A percentile compares a stretch with the other conserved stretches of the same genome.
phyloP scores from a whole-genome alignment of 805 yeast species.

The Candida tammaniensis region DNA sequence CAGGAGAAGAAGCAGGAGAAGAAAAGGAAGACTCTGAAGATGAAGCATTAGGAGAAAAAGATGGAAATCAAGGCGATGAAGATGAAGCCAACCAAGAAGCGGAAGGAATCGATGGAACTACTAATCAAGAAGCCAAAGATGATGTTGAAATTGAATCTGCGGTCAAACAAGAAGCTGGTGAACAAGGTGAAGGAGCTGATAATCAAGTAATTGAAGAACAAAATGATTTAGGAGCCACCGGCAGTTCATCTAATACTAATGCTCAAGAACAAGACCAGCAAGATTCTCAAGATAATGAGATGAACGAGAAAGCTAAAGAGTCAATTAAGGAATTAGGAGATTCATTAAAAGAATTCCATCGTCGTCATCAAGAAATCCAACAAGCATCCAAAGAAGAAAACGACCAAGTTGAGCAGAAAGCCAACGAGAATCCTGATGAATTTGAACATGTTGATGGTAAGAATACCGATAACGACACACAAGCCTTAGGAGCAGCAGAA shows the following conservation, averaged over 20 bases:
- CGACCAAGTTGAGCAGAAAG: constrained; percentile 49
- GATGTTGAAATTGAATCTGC: constrained; percentile 57
- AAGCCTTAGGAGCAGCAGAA: constrained; percentile 88
- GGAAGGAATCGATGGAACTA: constrained; percentile 57
- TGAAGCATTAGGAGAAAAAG: constrained; percentile 29
- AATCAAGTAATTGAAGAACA: constrained; percentile 54
- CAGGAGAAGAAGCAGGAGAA: constrained; percentile 22
- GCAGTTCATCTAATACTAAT: constrained; percentile 43
- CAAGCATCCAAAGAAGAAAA: constrained; percentile 55
- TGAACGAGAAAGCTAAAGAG: constrained; percentile 68
- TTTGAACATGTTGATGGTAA: constrained; percentile 82
- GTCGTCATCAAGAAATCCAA: constrained; percentile 82
- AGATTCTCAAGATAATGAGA: constrained; percentile 44
- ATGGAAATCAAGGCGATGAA: constrained; percentile 36
- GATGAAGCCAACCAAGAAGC: constrained; percentile 34
- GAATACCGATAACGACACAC: constrained; percentile 75
- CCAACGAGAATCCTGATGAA: constrained; percentile 76
- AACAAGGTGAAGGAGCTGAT: constrained; percentile 63
- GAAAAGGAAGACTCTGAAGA: constrained; percentile 24
- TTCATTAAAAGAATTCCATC: constrained; percentile 85
- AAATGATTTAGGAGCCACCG: constrained; percentile 67
- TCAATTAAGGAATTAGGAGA: constrained; percentile 89
- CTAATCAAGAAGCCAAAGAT: constrained; percentile 40
- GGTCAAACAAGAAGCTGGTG: constrained; percentile 57
- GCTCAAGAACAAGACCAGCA: constrained; percentile 40